Base-by-base conservation (phyloP, 805 yeast species). In the Ogataea corticis region DNA sequence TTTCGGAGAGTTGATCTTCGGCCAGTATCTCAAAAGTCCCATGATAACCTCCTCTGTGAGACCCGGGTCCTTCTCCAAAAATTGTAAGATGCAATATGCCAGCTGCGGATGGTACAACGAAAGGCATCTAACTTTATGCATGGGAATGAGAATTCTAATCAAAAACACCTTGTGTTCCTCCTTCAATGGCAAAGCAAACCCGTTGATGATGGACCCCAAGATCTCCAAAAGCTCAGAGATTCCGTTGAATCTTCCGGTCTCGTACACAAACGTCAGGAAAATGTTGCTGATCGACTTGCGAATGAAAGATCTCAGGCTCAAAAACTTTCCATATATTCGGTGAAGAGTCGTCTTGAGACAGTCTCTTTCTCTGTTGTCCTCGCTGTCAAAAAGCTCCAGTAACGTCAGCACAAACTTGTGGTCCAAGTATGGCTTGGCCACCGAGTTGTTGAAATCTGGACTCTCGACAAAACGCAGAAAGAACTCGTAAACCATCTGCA, bases 51-150 rank as follows among this genome's bases (percentile, higher is more conserved):
- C 98, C 65, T 91, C 97, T 2, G 98, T 92, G 56, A 94, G 73
- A 12, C 77, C 54, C 2, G 96, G 95, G 63, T 94, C 99, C 67
- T 94, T 94, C 60, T 94, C 99, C 58, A 94, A 72, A 66, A 94
- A 94, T 69, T 94, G 99, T 23, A 94, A 95, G 33, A 94, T 87
- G 70, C 99, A 94, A 68, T 94, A 94, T 6, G 98, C 96, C 54
- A 94, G 76, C 67, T 94, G 99, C 30, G 98, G 97, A 64, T 94
- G 99, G 66, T 92, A 94, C 51, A 92, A 71, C 7, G 96, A 85
- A 46, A 94, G 73, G 42, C 94, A 81, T 63, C 91, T 85, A 14
- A 88, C 92, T 66, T 94, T 92, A 67, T 94, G 99, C 65, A 94
- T 71, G 23, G 99, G 99, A 21, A 94, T 75, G 58, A 94, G 76